phyloP scores from a whole-genome alignment of 306 rosid species.

The barrel medic (Medicago truncatula) region MtrunA17r5.0-ANR NC_053042.1:2565001-2565500 shows the following conservation, averaged over 20 bases:
- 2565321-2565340: conserved; percentile 9
- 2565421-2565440: conserved; percentile 19
- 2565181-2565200: not conserved
- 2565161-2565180: too few relatives aligned
- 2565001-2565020: too few relatives aligned
- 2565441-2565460: conserved; percentile 26
- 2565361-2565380: conserved; percentile 20
- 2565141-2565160: too few relatives aligned
- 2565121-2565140: too few relatives aligned
- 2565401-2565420: conserved; percentile 21
- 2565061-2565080: too few relatives aligned
- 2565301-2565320: not conserved
- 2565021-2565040: too few relatives aligned
- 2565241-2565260: too few relatives aligned
- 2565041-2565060: too few relatives aligned
- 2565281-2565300: conserved; percentile 33
- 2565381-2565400: not conserved
- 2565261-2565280: not conserved
- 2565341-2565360: conserved; percentile 33
- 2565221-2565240: too few relatives aligned
- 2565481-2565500: conserved; percentile 67
- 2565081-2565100: too few relatives aligned
- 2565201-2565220: conserved; percentile 4
- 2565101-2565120: too few relatives aligned
- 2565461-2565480: conserved; percentile 79